Conservation (phyloP, 805 yeast genomes). For the Debaryomyces tyrocola region DNA sequence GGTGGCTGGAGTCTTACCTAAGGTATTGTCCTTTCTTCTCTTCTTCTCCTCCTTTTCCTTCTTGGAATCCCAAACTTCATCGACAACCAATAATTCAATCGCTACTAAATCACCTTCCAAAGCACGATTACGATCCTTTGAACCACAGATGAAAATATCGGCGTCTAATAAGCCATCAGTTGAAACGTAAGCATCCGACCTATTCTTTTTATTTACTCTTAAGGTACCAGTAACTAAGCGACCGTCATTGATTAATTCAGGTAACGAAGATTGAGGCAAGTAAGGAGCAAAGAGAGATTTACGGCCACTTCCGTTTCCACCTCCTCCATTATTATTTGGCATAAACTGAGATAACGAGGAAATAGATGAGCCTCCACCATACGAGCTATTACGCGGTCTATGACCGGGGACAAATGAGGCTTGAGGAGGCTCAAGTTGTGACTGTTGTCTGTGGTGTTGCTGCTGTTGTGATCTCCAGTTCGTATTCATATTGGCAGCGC, state of each 20-base stretch:
- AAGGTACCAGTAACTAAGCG: constrained; percentile 88
- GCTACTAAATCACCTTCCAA: constrained; percentile 96
- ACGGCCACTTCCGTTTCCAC: constrained; percentile 48
- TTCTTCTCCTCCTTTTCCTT: constrained; percentile 97
- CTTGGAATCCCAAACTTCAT: constrained; percentile 96
- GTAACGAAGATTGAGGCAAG: constrained; percentile 88
- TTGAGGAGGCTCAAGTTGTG: constrained; percentile 38
- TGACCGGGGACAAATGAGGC: constrained; percentile 72
- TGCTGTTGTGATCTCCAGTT: constrained; percentile 66
- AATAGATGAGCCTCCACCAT: constrained; percentile 57
- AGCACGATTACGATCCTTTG: constrained; percentile 97
- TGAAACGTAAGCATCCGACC: constrained; percentile 98
- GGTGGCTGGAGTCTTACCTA: constrained; percentile 31
- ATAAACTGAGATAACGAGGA: constrained; percentile 44
- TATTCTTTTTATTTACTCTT: constrained; percentile 91
- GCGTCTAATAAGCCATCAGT: constrained; percentile 96
- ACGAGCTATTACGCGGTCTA: constrained; percentile 66
- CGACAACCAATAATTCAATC: constrained; percentile 88
- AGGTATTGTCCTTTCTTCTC: constrained; percentile 68
- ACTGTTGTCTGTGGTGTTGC: constrained; percentile 20
- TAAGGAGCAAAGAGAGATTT: constrained; percentile 94
- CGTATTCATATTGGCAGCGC: constrained; percentile 42
- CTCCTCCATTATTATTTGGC: constrained; percentile 23
- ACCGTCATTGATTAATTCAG: constrained; percentile 86
- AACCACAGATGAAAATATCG: constrained; percentile 96